Base-by-base conservation (phyloP, 495 filamentous ascomycete genomes). In the Darksidea phi region DNA sequence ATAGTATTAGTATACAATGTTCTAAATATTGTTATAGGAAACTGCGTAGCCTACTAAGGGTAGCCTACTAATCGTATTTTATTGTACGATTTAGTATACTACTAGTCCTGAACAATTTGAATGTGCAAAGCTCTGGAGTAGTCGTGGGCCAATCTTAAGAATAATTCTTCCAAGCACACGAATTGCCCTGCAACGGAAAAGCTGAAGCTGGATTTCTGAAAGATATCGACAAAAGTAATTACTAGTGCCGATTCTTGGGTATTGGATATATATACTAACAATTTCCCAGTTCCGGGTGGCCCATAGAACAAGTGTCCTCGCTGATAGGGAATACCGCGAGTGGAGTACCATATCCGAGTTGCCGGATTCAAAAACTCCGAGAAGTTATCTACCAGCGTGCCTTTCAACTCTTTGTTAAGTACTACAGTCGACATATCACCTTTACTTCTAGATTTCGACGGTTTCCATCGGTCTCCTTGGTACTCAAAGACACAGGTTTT, bases 251-350 rank as follows among this genome's bases (percentile, higher is more conserved):
- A n/a, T n/a, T n/a, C n/a, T n/a, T n/a, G n/a, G n/a, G n/a, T n/a
- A n/a, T n/a, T n/a, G n/a, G n/a, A n/a, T n/a, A n/a, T n/a, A n/a
- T n/a, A n/a, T n/a, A n/a, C n/a, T n/a, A n/a, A n/a, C n/a, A n/a
- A n/a, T n/a, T 61, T 65, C 7, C 62, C 62, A 34, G 62, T 65
- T 23, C 62, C 57, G 6, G 57, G 57, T n/a, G 58, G 63, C 12
- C 63, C 53, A 20, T 54, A 20, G 23, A 54, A 34, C 21, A 54
- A 20, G 36, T 54, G 42, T 18, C 51, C 51, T 43, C 51, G 51
- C 42, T 54, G 18, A 43, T 54, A 54, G 42, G 51, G 51, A 54
- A 54, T 28, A 34, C 51, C 37, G 37, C 37, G 51, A 28, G 2
- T 54, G 37, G 51, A 54, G 51, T 54, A 54, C 51, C 37, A 54